Conservation (phyloP, 176 grass and related monocot genomes). For the Hsuehochloa calcarea region DNA sequence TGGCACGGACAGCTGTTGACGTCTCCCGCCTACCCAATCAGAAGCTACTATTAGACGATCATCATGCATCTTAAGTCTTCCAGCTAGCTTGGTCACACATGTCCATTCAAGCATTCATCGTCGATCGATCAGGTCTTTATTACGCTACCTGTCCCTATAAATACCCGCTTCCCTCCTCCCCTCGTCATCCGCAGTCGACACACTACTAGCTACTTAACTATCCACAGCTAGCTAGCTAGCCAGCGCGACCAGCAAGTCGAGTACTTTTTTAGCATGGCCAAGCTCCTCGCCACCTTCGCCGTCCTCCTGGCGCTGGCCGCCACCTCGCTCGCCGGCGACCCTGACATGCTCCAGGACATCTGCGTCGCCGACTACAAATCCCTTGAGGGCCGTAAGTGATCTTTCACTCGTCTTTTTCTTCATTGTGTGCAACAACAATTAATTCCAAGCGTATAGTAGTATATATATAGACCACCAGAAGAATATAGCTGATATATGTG, state of each 20-base stretch:
- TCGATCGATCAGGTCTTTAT: background rate
- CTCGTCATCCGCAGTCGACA: background rate
- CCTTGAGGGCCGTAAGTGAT: too few relatives aligned
- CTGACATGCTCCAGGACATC: too few relatives aligned
- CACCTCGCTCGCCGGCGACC: too few relatives aligned
- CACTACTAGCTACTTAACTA: background rate
- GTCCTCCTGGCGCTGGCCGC: too few relatives aligned
- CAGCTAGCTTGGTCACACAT: background rate
- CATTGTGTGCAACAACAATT: too few relatives aligned
- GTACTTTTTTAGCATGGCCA: slow-evolving; percentile 20
- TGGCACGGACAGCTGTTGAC: background rate
- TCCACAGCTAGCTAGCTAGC: background rate
- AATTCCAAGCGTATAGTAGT: too few relatives aligned
- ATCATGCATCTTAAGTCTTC: background rate
- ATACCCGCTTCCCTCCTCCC: background rate
- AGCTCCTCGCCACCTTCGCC: background rate
- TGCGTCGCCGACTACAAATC: too few relatives aligned
- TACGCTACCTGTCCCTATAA: background rate
- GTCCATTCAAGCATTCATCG: background rate
- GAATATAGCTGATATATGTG: too few relatives aligned
- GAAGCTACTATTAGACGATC: background rate
- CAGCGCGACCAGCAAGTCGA: background rate
- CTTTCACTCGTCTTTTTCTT: too few relatives aligned
- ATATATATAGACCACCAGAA: too few relatives aligned
- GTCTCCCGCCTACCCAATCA: background rate